Evolutionary conservation across 768 basidiomycete genomes (phyloP).

Genomic region (Naematelia aurantialba): DNA sequence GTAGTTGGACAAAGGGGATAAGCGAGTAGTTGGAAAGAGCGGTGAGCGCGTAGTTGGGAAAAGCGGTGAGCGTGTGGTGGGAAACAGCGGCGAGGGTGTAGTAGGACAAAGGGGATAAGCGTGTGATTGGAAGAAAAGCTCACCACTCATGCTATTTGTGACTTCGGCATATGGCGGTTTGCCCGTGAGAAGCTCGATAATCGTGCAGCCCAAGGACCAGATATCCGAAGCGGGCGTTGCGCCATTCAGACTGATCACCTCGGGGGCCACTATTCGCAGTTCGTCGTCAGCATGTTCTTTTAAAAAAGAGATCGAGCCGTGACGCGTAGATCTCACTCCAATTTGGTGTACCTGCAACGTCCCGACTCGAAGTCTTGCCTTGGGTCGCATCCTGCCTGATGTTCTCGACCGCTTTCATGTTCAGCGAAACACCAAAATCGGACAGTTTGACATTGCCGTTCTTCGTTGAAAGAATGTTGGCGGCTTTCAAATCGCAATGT

Average conservation of each 20-base stretch:
- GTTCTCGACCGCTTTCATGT: constrained; percentile 74
- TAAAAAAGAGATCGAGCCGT: background rate
- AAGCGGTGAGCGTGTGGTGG: too few species aligned
- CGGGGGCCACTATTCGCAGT: constrained; percentile 70
- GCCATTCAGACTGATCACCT: constrained; percentile 92
- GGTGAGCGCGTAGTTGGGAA: too few species aligned
- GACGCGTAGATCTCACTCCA: constrained; percentile 61
- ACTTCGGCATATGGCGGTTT: constrained; percentile 88
- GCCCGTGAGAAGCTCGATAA: constrained; percentile 89
- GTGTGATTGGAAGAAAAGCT: too few species aligned
- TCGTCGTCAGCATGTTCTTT: constrained; percentile 1
- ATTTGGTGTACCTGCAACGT: constrained; percentile 76
- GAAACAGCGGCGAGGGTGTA: too few species aligned
- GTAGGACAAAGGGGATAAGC: too few species aligned
- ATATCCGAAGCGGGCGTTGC: constrained; percentile 58
- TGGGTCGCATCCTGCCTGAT: constrained; percentile 55
- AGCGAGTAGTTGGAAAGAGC: too few species aligned
- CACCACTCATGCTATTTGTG: constrained; percentile 83
- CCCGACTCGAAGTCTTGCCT: constrained; percentile 19
- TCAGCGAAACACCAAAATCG: constrained; percentile 96
- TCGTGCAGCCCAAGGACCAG: constrained; percentile 79
- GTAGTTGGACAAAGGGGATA: background rate
- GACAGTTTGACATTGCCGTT: constrained; percentile 95
- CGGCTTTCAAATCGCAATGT: constrained; percentile 96
- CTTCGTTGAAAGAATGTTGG: constrained; percentile 98